Evolutionary conservation across 1,284 basidiomycete genomes (phyloP).

Genomic region (Sporisorium graminicola): DNA sequence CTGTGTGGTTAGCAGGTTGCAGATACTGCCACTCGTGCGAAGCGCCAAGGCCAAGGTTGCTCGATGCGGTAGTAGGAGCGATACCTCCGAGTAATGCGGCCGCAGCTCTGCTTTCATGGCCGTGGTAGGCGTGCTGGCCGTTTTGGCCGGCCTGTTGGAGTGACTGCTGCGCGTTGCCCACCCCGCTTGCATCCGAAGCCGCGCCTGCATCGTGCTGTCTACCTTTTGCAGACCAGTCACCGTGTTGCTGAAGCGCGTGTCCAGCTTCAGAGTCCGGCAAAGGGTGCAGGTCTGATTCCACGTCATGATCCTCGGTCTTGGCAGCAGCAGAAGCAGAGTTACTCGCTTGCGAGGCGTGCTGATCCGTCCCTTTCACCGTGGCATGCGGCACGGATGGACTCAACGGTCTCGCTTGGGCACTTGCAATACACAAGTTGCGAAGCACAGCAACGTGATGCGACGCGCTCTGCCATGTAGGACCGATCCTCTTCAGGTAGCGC

Average conservation of each 20-base stretch:
- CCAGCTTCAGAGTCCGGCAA: neutral
- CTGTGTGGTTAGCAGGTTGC: neutral
- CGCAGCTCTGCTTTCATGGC: neutral
- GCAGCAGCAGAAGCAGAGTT: neutral
- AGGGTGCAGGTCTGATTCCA: neutral
- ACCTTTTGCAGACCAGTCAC: neutral
- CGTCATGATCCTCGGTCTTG: slow-evolving; percentile 8
- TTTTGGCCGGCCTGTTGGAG: neutral
- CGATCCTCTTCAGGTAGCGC: slow-evolving; percentile 44
- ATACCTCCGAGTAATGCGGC: neutral
- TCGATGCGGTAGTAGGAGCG: neutral
- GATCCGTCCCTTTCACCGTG: neutral
- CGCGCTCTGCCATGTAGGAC: slow-evolving; percentile 50
- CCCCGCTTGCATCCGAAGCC: neutral
- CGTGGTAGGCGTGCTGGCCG: neutral
- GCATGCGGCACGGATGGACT: slow-evolving; percentile 9
- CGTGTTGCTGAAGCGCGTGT: neutral
- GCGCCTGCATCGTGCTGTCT: neutral
- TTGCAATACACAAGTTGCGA: slow-evolving; percentile 36
- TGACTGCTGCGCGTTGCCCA: neutral
- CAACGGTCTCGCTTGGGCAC: slow-evolving; percentile 34
- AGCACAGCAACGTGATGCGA: slow-evolving; percentile 50
- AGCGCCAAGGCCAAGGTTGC: neutral
- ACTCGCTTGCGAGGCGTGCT: neutral
- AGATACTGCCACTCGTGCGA: slow-evolving; percentile 6